These are phyloP conservation scores for Blepharisma stoltei DNA, from an alignment of 73 alveolate species.

Conservation along the genomic window DNA sequence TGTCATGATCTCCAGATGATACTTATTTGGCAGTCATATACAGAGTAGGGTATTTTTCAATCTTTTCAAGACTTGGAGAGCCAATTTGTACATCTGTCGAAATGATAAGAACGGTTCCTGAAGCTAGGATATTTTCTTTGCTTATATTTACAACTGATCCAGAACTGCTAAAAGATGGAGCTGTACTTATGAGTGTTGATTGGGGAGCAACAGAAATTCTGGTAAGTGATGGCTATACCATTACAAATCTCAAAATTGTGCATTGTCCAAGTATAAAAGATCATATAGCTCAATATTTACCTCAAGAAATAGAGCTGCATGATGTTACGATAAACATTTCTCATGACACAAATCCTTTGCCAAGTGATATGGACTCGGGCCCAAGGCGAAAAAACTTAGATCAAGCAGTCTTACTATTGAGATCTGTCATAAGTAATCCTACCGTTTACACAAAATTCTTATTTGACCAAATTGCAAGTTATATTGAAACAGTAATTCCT, in stretches of 20 bases:
- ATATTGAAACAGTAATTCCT: slow-evolving; percentile 1
- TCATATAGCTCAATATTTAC: not conserved
- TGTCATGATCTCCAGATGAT: slow-evolving; percentile 22
- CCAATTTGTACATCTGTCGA: not conserved
- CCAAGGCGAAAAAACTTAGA: slow-evolving; percentile 16
- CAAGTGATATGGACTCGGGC: slow-evolving; percentile 24
- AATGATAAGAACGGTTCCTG: not conserved
- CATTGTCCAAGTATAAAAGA: not conserved
- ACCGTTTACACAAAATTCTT: not conserved
- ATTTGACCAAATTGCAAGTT: not conserved
- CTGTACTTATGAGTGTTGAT: slow-evolving; percentile 10
- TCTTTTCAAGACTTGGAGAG: slow-evolving; percentile 8
- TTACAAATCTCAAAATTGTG: not conserved
- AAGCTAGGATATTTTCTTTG: slow-evolving; percentile 13
- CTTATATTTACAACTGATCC: slow-evolving; percentile 21
- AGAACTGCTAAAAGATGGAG: not conserved
- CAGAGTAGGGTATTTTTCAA: not conserved
- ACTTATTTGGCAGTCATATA: not conserved
- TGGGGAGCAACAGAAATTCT: not conserved
- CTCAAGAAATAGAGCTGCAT: slow-evolving; percentile 3
- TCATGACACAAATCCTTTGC: slow-evolving; percentile 22
- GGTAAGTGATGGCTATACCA: slow-evolving; percentile 9
- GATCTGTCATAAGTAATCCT: not conserved
- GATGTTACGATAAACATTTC: slow-evolving; percentile 20
- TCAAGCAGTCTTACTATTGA: not conserved